Evolutionary conservation across 345 rosid genomes (phyloP).

Genomic region (Mallotus nudiflorus): DNA sequence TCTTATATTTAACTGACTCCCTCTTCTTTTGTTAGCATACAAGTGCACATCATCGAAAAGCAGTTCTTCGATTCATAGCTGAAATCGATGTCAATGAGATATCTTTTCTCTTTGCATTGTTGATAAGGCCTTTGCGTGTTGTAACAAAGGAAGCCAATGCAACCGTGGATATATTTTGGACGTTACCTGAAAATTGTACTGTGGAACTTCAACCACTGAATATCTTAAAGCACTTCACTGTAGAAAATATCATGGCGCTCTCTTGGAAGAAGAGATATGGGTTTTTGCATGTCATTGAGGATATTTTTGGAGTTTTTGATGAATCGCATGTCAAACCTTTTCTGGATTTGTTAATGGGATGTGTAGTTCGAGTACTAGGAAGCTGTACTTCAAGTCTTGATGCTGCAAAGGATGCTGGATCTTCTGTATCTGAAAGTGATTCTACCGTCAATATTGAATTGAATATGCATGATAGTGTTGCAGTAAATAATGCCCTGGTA

Average conservation of each 20-base stretch:
- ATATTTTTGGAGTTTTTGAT: constrained; percentile 74
- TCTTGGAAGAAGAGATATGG: constrained; percentile 78
- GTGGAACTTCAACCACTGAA: constrained; percentile 46
- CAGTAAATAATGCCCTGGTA: constrained; percentile 47
- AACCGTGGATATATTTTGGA: constrained; percentile 36
- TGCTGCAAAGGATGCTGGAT: constrained; percentile 35
- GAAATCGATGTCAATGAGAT: constrained; percentile 71
- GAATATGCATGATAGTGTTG: constrained; percentile 31
- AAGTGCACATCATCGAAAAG: constrained; percentile 72
- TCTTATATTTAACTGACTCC: no score
- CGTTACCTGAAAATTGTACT: constrained; percentile 34
- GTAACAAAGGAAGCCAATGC: constrained; percentile 51
- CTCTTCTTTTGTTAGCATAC: constrained; percentile 55
- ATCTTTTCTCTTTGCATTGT: constrained; percentile 69
- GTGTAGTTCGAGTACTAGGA: constrained; percentile 67
- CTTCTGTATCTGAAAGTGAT: constrained; percentile 31
- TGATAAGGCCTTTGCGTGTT: constrained; percentile 71
- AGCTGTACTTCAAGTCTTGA: constrained; percentile 50
- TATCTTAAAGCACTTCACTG: constrained; percentile 54
- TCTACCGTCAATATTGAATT: constrained; percentile 22
- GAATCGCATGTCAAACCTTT: constrained; percentile 67
- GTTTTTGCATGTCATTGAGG: constrained; percentile 83
- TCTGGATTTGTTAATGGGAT: constrained; percentile 79
- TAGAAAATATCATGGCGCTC: constrained; percentile 51
- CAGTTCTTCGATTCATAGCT: constrained; percentile 78